A percentile compares a stretch with the other conserved stretches of the same genome.
Evolutionary conservation across 345 rosid genomes (phyloP).

Genomic region (Heritiera fomes): DNA sequence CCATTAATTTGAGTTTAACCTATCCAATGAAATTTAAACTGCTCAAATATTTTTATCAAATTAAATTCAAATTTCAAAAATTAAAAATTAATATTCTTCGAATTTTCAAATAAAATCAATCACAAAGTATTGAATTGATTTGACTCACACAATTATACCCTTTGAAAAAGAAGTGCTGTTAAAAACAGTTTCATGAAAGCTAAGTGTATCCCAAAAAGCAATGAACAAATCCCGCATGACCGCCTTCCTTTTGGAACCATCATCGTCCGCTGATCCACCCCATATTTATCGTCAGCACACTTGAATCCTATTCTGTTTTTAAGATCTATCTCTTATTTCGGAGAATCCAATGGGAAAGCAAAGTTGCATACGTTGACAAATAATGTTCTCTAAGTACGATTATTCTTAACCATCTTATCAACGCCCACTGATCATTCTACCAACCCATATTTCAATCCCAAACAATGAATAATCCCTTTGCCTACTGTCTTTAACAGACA

Average conservation of each 20-base stretch:
- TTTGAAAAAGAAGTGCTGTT: no score
- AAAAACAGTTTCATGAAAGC: not conserved
- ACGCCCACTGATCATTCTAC: not conserved
- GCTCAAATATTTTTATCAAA: no score
- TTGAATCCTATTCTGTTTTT: constrained; percentile 18
- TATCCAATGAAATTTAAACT: no score
- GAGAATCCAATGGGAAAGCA: constrained; percentile 7
- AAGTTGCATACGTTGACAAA: not conserved
- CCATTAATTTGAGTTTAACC: no score
- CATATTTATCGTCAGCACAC: not conserved
- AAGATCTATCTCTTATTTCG: not conserved
- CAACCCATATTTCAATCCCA: not conserved
- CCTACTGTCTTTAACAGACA: no score
- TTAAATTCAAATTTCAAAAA: no score
- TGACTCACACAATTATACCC: no score
- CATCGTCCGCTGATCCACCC: no score
- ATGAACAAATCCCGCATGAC: constrained; percentile 2
- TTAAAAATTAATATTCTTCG: no score
- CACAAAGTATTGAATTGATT: no score
- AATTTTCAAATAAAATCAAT: no score
- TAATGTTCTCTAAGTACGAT: not conserved
- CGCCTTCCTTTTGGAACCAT: constrained; percentile 14
- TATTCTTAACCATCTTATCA: not conserved
- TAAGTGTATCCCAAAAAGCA: constrained; percentile 8
- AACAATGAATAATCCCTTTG: not conserved